phyloP scores from a whole-genome alignment of 306 rosid genomes.

The Calophaca sinica region DNA sequence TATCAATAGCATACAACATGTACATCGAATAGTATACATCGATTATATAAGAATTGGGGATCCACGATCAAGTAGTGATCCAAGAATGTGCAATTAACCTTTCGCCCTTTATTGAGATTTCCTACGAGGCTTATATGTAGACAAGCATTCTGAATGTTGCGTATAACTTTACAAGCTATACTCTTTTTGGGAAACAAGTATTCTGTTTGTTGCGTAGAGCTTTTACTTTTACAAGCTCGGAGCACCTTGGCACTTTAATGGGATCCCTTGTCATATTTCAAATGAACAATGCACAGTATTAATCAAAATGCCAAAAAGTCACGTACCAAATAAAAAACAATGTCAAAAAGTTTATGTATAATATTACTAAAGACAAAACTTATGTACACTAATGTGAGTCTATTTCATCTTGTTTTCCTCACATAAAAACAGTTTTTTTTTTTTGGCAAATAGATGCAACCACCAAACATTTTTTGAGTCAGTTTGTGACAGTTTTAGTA shows the following conservation, averaged over 20 bases:
- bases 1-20: not conserved
- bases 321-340: not conserved
- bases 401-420: too few species aligned
- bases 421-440: too few species aligned
- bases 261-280: conserved; percentile 35
- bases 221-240: conserved; percentile 12
- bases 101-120: conserved; percentile 33
- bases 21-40: not conserved
- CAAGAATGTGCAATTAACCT: conserved; percentile 42
- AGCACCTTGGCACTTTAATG: conserved; percentile 35
- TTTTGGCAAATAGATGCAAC: too few species aligned
- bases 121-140: not conserved
- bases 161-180: not conserved
- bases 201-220: conserved; percentile 7
- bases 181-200: conserved; percentile 38
- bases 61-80: conserved; percentile 53
- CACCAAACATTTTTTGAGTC: too few species aligned
- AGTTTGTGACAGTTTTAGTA: too few species aligned
- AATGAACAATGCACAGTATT: conserved; percentile 19
- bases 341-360: not conserved
- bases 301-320: not conserved
- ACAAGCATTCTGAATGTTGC: conserved; percentile 29
- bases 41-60: conserved; percentile 25
- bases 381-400: too few species aligned
- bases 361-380: too few species aligned